Evolutionary conservation across 441 rosid genomes (phyloP), one percentile per base, ranked within the genome.

Genomic region (Dalechampia spathulata): DNA sequence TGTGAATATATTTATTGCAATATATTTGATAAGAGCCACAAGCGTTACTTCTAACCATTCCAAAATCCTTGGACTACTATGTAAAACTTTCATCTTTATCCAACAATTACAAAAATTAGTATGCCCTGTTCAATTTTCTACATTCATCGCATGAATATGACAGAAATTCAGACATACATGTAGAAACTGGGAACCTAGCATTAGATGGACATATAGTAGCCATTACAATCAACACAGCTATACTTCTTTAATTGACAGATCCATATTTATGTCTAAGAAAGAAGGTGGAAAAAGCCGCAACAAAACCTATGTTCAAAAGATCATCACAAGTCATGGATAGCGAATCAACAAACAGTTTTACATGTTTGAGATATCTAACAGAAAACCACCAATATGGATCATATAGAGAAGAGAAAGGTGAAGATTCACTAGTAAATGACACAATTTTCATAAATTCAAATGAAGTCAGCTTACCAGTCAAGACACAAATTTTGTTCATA

Each of bases 401-500:
- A 58, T 27, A 36, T 39, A 7, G 16, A 19, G 7, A 13, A 8
- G 45, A 27, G 30, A 32, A 52, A 25, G 14, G 12, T 37, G 19
- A 13, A 25, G n/a, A 40, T 22, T 16, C 38, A 48, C 15, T n/a
- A n/a, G n/a, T n/a, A n/a, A n/a, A n/a, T 30, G 8, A 14, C 10
- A 22, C 32, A 45, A 17, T 49, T 42, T 13, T 6, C 11, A 2
- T 2, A 32, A 19, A 37, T 44, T 23, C 46, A 57, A 53, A 58
- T 39, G n/a, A 57, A 49, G 34, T 39, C n/a, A 54, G 57, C 86
- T 78, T 76, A 94, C 99, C 99, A 64, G 79, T 67, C 39, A 90
- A 74, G 64, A 76, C 84, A 30, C 87, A 83, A 59, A 86, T 71
- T 70, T 66, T 86, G 69, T 63, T 72, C 65, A 86, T 80, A 49